A percentile compares a stretch with the other conserved stretches of the same genome.
These are phyloP conservation scores for Sideroxylon spinosum DNA, from an alignment of 179 eudicot species.

Conservation along the genomic window DNA sequence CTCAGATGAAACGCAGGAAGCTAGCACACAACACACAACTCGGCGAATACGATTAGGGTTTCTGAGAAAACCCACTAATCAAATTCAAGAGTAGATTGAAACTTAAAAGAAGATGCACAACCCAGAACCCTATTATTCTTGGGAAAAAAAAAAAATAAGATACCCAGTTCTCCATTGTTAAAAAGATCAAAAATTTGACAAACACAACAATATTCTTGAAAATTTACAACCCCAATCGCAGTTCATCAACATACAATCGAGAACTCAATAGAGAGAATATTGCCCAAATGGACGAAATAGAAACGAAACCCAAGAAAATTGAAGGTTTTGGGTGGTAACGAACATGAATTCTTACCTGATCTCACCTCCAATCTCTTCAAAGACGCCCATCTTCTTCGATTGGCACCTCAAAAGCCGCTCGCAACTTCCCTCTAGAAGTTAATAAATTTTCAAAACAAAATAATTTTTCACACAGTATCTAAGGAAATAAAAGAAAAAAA, in stretches of 20 bases:
- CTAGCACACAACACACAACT: not conserved
- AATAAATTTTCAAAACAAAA: too few relatives aligned
- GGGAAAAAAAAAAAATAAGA: too few relatives aligned
- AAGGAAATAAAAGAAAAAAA: too few relatives aligned
- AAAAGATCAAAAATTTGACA: not conserved
- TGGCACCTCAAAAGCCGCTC: not conserved
- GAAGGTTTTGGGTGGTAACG: not conserved
- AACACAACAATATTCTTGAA: not conserved
- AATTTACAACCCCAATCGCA: not conserved
- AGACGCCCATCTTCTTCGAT: constrained; percentile 32
- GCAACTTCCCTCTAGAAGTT: too few relatives aligned
- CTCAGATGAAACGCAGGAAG: not conserved
- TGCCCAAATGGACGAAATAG: not conserved
- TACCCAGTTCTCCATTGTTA: not conserved
- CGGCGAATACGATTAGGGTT: not conserved
- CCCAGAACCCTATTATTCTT: not conserved
- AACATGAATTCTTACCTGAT: constrained; percentile 36
- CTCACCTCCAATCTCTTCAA: constrained; percentile 58
- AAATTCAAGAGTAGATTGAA: not conserved
- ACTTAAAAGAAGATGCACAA: not conserved
- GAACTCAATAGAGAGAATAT: not conserved
- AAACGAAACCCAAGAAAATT: not conserved
- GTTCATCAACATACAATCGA: not conserved
- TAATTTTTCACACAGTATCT: too few relatives aligned
- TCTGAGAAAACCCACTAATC: not conserved